Base-by-base conservation (phyloP, 768 basidiomycete genomes). In the Xerocomellus amylosporus region DNA sequence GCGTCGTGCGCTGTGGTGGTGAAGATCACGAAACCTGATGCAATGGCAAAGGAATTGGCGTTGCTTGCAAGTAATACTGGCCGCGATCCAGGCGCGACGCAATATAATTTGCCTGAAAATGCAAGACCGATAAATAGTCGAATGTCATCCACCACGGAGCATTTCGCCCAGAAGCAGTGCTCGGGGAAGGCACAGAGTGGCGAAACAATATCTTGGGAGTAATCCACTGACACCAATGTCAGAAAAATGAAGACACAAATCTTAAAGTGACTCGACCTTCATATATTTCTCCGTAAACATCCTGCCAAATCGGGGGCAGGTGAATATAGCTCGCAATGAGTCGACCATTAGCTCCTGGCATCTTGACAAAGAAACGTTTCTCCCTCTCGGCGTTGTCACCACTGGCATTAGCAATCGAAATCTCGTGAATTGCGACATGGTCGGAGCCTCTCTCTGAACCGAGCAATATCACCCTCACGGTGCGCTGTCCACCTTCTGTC, bases 1-100 rank as follows among this genome's bases (percentile, higher is more conserved):
- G 83, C 86, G 28, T 90, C 86, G 64, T 98, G 96, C 0, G 88
- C 73, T 8, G 83, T 84, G 0, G 93, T 91, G 1, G 90, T 93
- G 72, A 84, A 96, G 51, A 95, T 86, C 31, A 96, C 73, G 66
- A 90, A 94, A 19, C 83, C 82, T 1, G 89, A 83, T 1, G 87
- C 79, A 14, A 87, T 54, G 17, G 81, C 79, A 70, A 92, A 91
- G 0, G 94, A 96, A 14, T 85, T 90, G 19, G 70, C 81, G 52
- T 81, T 86, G 3, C 73, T 67, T 1, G 82, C 77, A 5, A 90
- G 64, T 1, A 72, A 64, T 13, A 64, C 45, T 1, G 73, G 48
- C 8, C 59, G 61, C 45, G 65, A 65, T 13, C 67, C 61, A 24
- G 63, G 68, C 9, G 69, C 59, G 5, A 79, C 71, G 22, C 80